Evolutionary conservation across 2,329 filamentous ascomycete species (phyloP).

Genomic region (Hypoxylon sp.): DNA sequence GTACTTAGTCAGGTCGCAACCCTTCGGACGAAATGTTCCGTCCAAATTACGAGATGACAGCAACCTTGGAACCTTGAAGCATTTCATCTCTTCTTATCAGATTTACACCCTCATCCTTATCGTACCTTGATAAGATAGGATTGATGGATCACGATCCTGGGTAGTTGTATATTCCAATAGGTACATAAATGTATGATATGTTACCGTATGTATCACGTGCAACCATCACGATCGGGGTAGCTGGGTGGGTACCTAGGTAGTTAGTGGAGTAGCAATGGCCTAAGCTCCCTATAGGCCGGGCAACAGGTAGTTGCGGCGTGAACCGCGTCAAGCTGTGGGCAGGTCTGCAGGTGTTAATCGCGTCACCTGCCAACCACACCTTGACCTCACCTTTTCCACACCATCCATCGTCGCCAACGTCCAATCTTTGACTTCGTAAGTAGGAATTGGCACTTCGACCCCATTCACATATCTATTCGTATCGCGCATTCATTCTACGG

Average conservation of each 20-base stretch:
- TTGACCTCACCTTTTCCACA: slow-evolving; percentile 23
- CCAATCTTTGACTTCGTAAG: slow-evolving; percentile 4
- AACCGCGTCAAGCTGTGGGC: slow-evolving; percentile 27
- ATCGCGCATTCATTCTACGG: slow-evolving; percentile 1
- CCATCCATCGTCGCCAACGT: slow-evolving; percentile 15
- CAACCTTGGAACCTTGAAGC: background rate
- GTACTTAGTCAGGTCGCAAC: background rate
- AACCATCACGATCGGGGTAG: no score
- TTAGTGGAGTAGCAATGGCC: no score
- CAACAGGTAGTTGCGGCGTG: slow-evolving; percentile 27
- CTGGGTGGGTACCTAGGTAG: no score
- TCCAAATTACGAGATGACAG: background rate
- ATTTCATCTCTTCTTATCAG: background rate
- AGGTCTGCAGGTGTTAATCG: slow-evolving; percentile 40
- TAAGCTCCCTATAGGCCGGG: slow-evolving; percentile 21
- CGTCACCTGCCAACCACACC: slow-evolving; percentile 34
- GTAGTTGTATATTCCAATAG: background rate
- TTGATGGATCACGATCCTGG: no score
- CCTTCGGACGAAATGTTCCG: background rate
- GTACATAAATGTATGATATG: background rate
- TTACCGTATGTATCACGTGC: background rate
- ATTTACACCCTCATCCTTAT: background rate
- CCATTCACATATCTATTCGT: slow-evolving; percentile 6
- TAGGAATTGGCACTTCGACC: slow-evolving; percentile 12
- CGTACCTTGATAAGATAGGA: background rate